These are phyloP conservation scores for Xylaria grammica DNA, from an alignment of 495 filamentous ascomycete genomes.

Conservation along the genomic window DNA sequence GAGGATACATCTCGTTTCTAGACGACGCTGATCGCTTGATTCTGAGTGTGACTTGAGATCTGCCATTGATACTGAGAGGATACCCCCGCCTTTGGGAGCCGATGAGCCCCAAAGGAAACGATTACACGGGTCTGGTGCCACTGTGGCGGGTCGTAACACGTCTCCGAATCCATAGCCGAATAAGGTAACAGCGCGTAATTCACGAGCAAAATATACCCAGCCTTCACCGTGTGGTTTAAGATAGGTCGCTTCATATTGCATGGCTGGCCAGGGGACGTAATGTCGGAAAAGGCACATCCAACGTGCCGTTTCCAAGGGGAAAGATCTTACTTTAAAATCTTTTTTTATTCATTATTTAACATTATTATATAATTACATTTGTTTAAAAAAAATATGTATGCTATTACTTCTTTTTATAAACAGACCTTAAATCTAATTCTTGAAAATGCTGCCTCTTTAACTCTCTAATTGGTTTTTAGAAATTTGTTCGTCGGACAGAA, in stretches of 20 bases:
- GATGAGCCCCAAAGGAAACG: background rate
- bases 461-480: too few species aligned
- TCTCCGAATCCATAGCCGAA: background rate
- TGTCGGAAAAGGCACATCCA: background rate
- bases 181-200: background rate
- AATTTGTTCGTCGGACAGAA: too few species aligned
- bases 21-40: background rate
- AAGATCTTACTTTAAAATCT: too few species aligned
- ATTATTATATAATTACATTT: too few species aligned
- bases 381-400: too few species aligned
- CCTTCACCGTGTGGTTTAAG: background rate
- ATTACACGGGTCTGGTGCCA: background rate
- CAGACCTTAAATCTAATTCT: too few species aligned
- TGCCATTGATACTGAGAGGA: background rate
- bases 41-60: background rate
- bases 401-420: too few species aligned
- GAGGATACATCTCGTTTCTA: background rate
- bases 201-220: background rate
- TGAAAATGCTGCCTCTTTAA: too few species aligned
- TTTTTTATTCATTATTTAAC: too few species aligned
- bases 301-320: background rate
- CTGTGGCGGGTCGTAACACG: background rate
- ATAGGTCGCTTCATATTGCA: background rate
- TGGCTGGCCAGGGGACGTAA: background rate
- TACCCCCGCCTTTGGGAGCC: background rate